These are phyloP conservation scores for Fusarium agapanthi DNA, from an alignment of 2,329 filamentous ascomycete species.

Conservation along the genomic window DNA sequence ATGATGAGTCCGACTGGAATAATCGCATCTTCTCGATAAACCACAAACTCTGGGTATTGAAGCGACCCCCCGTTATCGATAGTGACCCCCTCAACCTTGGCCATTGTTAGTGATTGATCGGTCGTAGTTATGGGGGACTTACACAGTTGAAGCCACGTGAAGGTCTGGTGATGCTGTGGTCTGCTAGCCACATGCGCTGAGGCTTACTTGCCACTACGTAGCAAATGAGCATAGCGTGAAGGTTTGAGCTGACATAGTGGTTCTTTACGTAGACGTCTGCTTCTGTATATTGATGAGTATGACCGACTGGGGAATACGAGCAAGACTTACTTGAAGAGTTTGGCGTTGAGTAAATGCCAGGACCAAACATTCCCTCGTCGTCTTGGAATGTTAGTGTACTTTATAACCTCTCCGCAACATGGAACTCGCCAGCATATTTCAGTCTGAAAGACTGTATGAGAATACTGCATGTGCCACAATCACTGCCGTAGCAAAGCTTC, in stretches of 20 bases:
- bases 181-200: not conserved
- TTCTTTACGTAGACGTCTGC: not conserved
- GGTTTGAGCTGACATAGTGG: not conserved
- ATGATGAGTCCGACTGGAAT: not conserved
- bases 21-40: not conserved
- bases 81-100: not conserved
- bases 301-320: fast-evolving
- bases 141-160: not conserved
- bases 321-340: not conserved
- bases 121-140: fast-evolving
- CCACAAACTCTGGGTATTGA: not conserved
- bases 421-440: too few relatives aligned
- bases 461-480: not conserved
- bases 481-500: not conserved
- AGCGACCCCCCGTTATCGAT: not conserved
- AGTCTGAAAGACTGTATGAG: not conserved
- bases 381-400: not conserved
- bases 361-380: not conserved
- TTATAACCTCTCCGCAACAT: too few relatives aligned
- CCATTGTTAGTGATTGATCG: not conserved
- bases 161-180: not conserved
- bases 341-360: not conserved
- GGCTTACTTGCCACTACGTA: not conserved
- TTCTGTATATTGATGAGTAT: not conserved
- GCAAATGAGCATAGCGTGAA: not conserved